Evolutionary conservation across 495 filamentous ascomycete species (phyloP).

Genomic region (Podospora tetraspora): DNA sequence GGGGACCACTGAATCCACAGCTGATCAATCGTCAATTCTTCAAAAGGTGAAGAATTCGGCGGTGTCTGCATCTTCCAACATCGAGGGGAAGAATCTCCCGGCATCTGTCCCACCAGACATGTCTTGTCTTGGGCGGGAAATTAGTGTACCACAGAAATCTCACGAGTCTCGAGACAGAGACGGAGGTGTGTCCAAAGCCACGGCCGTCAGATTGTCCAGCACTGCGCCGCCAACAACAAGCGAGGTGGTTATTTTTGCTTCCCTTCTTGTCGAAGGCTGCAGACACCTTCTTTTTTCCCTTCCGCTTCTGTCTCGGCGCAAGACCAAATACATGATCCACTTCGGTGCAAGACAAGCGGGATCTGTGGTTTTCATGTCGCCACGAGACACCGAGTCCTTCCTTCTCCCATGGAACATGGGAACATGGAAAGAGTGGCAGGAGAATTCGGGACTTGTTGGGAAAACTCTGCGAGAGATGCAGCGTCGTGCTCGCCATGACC

Average conservation of each 20-base stretch:
- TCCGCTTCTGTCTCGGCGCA: background rate
- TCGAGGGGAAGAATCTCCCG: background rate
- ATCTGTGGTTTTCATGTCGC: background rate
- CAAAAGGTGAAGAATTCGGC: background rate
- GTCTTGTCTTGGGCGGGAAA: background rate
- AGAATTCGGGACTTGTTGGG: too few relatives aligned
- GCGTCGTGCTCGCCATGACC: background rate
- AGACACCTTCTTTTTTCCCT: background rate
- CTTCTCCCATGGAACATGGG: background rate
- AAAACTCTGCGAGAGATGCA: background rate
- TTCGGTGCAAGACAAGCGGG: background rate
- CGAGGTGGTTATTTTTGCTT: background rate
- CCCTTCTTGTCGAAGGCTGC: background rate
- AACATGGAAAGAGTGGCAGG: background rate
- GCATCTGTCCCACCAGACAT: background rate
- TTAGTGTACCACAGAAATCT: background rate
- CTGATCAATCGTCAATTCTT: background rate
- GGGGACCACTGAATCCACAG: background rate
- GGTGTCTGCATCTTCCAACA: background rate
- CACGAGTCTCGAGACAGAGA: too few relatives aligned
- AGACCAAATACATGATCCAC: background rate
- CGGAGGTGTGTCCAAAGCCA: background rate
- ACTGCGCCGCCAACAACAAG: background rate
- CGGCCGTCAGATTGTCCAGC: background rate
- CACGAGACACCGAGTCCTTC: background rate